Percentiles rank a stretch among this genome's conserved stretches.
phyloP scores from a whole-genome alignment of 768 basidiomycete species.

The Boletus coccyginus region DNA sequence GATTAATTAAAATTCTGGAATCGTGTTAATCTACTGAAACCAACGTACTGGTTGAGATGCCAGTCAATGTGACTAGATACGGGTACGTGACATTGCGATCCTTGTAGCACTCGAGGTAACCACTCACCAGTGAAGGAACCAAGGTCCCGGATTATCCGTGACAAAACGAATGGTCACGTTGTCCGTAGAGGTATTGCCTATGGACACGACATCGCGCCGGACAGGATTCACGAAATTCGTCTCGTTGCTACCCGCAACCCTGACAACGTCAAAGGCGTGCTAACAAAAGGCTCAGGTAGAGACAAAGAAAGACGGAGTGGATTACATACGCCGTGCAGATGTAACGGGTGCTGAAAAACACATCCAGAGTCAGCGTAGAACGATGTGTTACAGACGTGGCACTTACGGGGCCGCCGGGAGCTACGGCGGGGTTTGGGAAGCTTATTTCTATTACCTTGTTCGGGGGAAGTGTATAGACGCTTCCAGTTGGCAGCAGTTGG shows the following conservation, averaged over 20 bases:
- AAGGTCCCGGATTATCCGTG: slow-evolving; percentile 65
- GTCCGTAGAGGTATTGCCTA: slow-evolving; percentile 30
- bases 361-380: not conserved
- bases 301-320: no score
- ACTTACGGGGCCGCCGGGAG: slow-evolving; percentile 30
- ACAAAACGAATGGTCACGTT: slow-evolving; percentile 55
- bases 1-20: not conserved
- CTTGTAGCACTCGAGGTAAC: not conserved
- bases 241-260: slow-evolving; percentile 23
- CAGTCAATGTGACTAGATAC: slow-evolving; percentile 18
- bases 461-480: slow-evolving; percentile 42
- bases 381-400: not conserved
- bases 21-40: no score
- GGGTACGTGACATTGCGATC: not conserved
- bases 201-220: slow-evolving; percentile 31
- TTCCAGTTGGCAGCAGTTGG: slow-evolving; percentile 47
- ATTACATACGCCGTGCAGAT: slow-evolving; percentile 37
- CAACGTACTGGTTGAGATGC: slow-evolving; percentile 18
- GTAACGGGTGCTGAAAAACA: slow-evolving; percentile 33
- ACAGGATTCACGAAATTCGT: slow-evolving; percentile 37
- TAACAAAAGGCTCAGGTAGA: slow-evolving; percentile 2
- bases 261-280: slow-evolving; percentile 36
- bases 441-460: slow-evolving; percentile 48
- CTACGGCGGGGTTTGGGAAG: slow-evolving; percentile 34
- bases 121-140: slow-evolving; percentile 21